Conservation (phyloP, 1,139 yeast species). For the Diutina sp. region DNA sequence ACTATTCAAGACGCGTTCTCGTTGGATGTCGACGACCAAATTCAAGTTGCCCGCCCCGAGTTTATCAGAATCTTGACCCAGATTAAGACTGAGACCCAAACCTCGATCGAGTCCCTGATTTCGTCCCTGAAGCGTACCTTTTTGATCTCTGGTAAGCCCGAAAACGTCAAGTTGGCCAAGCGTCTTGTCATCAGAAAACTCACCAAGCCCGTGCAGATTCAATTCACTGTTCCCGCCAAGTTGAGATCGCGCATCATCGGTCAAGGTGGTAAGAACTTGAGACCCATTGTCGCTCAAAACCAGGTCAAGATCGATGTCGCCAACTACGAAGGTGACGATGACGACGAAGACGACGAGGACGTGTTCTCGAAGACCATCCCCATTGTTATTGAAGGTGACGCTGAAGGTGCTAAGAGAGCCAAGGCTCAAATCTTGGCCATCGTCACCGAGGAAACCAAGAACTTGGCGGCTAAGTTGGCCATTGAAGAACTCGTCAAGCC, state of each 20-base stretch:
- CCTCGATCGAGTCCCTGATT: slow-evolving; percentile 74
- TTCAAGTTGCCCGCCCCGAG: slow-evolving; percentile 51
- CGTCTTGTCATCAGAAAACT: slow-evolving; percentile 66
- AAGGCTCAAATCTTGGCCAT: slow-evolving; percentile 57
- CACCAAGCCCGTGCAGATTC: slow-evolving; percentile 56
- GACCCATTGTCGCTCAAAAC: slow-evolving; percentile 61
- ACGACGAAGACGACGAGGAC: slow-evolving; percentile 24
- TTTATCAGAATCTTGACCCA: slow-evolving; percentile 49
- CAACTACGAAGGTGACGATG: slow-evolving; percentile 19
- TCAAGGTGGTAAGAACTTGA: slow-evolving; percentile 72
- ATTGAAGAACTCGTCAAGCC: slow-evolving; percentile 38
- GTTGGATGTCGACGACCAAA: slow-evolving; percentile 53
- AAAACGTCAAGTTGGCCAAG: slow-evolving; percentile 58
- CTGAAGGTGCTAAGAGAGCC: slow-evolving; percentile 71
- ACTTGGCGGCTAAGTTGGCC: slow-evolving; percentile 33
- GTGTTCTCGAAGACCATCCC: slow-evolving; percentile 41
- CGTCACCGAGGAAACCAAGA: slow-evolving; percentile 64
- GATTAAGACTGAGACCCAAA: slow-evolving; percentile 48
- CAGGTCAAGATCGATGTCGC: slow-evolving; percentile 71
- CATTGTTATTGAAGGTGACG: slow-evolving; percentile 72
- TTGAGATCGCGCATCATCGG: slow-evolving; percentile 82
- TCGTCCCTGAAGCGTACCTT: slow-evolving; percentile 80
- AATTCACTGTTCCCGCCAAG: slow-evolving; percentile 62
- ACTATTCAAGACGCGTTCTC: slow-evolving; percentile 66
- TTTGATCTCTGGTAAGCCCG: slow-evolving; percentile 67